Evolutionary conservation across 225 moss, liverwort and hornwort genomes (phyloP).

Genomic region (Neckera pumila): DNA sequence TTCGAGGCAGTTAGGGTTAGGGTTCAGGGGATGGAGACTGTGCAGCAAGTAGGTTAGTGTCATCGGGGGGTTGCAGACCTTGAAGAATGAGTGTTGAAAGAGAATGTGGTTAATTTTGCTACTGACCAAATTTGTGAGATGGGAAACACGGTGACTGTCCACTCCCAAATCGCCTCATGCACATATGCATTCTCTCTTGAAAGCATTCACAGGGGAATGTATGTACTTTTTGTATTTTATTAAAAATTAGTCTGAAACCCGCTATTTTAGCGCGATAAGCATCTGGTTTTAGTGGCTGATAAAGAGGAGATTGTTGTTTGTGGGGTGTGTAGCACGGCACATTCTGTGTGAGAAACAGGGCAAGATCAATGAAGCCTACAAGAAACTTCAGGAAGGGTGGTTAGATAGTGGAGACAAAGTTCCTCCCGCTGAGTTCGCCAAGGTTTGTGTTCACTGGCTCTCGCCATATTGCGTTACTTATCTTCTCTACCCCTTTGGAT

Average conservation of each 20-base stretch:
- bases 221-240: background rate
- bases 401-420: slow-evolving; percentile 94
- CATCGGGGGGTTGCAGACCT: background rate
- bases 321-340: slow-evolving; percentile 60
- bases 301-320: background rate
- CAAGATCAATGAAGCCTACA: slow-evolving; percentile 97
- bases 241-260: no score
- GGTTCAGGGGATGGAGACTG: background rate
- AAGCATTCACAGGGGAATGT: background rate
- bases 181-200: background rate
- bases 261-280: background rate
- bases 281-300: background rate
- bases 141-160: background rate
- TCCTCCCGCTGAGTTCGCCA: slow-evolving; percentile 94
- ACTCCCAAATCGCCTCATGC: background rate
- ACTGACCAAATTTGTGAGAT: background rate
- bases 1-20: slow-evolving; percentile 10
- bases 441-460: slow-evolving; percentile 34
- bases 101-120: background rate
- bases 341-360: slow-evolving; percentile 91
- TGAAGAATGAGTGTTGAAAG: background rate
- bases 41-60: background rate
- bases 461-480: background rate
- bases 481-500: background rate
- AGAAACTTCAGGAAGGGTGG: slow-evolving; percentile 99